phyloP scores from a whole-genome alignment of 768 basidiomycete genomes.

The Podaxis sp. region DNA sequence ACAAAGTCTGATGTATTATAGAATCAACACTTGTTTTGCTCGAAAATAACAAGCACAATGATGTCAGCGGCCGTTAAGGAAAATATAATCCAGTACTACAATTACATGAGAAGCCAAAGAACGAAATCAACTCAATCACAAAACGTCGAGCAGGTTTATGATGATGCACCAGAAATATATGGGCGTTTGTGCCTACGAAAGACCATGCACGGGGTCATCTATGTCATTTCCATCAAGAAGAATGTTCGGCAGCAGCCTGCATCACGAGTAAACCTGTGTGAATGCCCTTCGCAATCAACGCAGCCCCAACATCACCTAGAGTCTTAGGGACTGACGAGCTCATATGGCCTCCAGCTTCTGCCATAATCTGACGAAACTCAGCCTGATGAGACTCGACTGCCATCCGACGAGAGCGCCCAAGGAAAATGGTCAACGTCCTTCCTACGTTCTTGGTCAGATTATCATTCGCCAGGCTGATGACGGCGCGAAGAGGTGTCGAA shows the following conservation, averaged over 20 bases:
- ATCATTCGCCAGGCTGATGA: slow-evolving; percentile 42
- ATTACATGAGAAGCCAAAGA: too few relatives aligned
- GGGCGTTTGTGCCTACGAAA: too few relatives aligned
- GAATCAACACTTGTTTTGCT: too few relatives aligned
- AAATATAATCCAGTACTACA: too few relatives aligned
- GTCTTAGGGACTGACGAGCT: slow-evolving; percentile 66
- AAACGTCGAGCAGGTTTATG: too few relatives aligned
- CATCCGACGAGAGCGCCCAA: slow-evolving; percentile 74
- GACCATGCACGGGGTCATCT: too few relatives aligned
- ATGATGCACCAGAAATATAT: too few relatives aligned
- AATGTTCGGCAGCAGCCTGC: slow-evolving; percentile 37
- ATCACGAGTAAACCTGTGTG: slow-evolving; percentile 52
- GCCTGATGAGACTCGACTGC: slow-evolving; percentile 53
- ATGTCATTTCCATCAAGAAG: not conserved
- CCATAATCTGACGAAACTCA: slow-evolving; percentile 55
- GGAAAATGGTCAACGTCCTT: slow-evolving; percentile 59
- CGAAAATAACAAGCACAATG: too few relatives aligned
- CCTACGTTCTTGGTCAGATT: slow-evolving; percentile 26
- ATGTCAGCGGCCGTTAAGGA: too few relatives aligned
- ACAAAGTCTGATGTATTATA: too few relatives aligned
- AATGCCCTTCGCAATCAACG: slow-evolving; percentile 54
- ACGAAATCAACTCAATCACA: too few relatives aligned
- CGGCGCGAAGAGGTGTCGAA: slow-evolving; percentile 52
- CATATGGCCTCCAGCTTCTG: slow-evolving; percentile 38
- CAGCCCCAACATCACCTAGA: slow-evolving; percentile 73